Evolutionary conservation across 768 basidiomycete genomes (phyloP).

Genomic region (Royoungia palumana): DNA sequence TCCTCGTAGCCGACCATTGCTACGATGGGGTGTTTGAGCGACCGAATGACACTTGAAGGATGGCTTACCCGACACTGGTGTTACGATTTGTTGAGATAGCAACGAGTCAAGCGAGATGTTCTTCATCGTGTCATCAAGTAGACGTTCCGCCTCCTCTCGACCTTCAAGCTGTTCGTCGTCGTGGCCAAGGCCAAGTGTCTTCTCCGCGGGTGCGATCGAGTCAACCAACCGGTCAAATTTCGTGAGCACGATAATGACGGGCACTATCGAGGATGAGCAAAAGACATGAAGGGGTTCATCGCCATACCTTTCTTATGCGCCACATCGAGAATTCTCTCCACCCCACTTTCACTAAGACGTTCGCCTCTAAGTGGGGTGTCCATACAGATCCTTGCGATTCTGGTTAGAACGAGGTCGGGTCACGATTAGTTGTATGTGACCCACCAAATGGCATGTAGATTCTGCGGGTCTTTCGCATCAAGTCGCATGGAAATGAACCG

Average conservation of each 20-base stretch:
- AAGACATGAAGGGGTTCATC: not conserved
- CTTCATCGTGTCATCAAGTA: not conserved
- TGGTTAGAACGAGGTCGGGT: not conserved
- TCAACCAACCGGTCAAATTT: conserved; percentile 5
- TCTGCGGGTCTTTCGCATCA: not conserved
- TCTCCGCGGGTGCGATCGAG: not conserved
- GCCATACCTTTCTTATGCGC: conserved; percentile 4
- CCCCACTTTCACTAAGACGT: conserved; percentile 6
- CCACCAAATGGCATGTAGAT: conserved; percentile 7
- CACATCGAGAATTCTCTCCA: conserved; percentile 6
- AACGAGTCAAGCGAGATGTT: conserved; percentile 4
- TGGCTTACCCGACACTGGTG: conserved; percentile 3
- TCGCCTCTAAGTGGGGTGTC: conserved; percentile 3
- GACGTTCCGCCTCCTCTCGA: not conserved
- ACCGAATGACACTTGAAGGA: not conserved
- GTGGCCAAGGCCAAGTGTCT: too few species aligned
- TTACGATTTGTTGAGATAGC: conserved; percentile 1
- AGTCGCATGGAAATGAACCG: not conserved
- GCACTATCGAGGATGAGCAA: not conserved
- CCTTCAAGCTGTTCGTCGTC: not conserved
- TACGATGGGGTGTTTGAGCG: not conserved
- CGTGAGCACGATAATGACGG: conserved; percentile 3
- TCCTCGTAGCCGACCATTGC: not conserved
- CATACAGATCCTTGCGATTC: conserved; percentile 3
- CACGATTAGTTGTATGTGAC: not conserved